Evolutionary conservation across 352 stramenopile genomes (phyloP), one percentile per base, ranked within the genome.

Genomic region (Phytophthora nicotianae): DNA sequence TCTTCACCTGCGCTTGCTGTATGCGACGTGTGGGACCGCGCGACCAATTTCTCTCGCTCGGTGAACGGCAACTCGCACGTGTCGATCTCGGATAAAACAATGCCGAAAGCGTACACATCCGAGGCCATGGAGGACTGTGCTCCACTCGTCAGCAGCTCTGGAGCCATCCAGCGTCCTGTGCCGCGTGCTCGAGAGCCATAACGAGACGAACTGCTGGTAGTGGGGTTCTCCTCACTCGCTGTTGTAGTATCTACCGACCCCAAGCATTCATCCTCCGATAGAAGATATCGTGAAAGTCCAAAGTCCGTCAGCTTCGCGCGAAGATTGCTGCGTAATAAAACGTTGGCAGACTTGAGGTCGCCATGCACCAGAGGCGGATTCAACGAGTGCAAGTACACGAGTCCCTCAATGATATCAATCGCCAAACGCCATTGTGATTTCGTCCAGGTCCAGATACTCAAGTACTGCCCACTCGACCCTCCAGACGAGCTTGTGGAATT

Each of bases 21-120:
- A 49, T 42, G 38, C 35, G 65, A 43, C 27, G 47, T 32, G 8
- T 46, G 50, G 16, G 68, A 47, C 26, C 56, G 49, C 5, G 42
- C 46, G 21, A 20, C 47, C 24, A 58, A 3, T 26, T 65, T 73
- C 50, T 73, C 68, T 20, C 72, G 57, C 23, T 81, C 69, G 16
- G 66, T 43, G 58, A 88, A 94, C 26, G 85, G 85, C 38, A 75
- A 40, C 46, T 86, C 74, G 40, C 80, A 81, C 35, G 85, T 92
- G 54, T 92, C 85, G 45, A 94, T 80, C 64, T 94, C 85, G 2
- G 83, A 89, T 3, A 94, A 65, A 58, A 94, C 81, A 41, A 96
- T 77, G 24, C 88, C 88, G 16, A 96, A 88, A 20, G 84, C 89
- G 57, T 94, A 97, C 17, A 97, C 83, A 59, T 97, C 89, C n/a